Conservation (phyloP, 2,329 filamentous ascomycete genomes). For the Clarireedia monteithiana region DNA sequence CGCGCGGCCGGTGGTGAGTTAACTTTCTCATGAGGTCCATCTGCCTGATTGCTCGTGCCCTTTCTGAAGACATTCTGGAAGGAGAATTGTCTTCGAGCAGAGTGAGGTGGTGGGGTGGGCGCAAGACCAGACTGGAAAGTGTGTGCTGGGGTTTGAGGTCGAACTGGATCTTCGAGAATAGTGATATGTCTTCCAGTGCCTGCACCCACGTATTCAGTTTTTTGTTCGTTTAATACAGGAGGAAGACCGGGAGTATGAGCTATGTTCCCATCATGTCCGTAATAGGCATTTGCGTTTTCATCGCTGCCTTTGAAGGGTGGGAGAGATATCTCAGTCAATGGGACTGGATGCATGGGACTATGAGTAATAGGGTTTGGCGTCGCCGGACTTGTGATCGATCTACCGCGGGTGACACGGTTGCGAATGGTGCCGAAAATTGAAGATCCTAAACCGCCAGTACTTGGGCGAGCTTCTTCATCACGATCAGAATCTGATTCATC, state of each 20-base stretch:
- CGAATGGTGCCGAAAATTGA: conserved; percentile 51
- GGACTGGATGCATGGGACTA: conserved; percentile 53
- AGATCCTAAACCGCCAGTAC: conserved; percentile 41
- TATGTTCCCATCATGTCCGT: conserved; percentile 23
- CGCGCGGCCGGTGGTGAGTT: conserved; percentile 30
- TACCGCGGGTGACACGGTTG: conserved; percentile 31
- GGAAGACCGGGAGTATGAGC: conserved; percentile 44
- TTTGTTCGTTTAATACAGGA: conserved; percentile 29
- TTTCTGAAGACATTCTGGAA: conserved; percentile 73
- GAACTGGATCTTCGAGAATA: conserved; percentile 31
- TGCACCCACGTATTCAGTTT: conserved; percentile 43
- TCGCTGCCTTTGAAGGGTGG: conserved; percentile 37
- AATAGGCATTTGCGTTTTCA: conserved; percentile 36
- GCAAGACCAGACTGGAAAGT: conserved; percentile 27
- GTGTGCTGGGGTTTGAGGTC: conserved; percentile 13
- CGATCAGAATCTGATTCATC: conserved; percentile 53
- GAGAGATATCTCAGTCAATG: conserved; percentile 52
- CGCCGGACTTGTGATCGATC: conserved; percentile 10
- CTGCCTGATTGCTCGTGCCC: conserved; percentile 10
- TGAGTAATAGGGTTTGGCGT: conserved; percentile 32
- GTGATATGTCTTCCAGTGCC: conserved; percentile 42
- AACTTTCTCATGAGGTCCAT: conserved; percentile 19
- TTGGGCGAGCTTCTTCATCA: conserved; percentile 40
- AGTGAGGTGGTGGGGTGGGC: conserved; percentile 52
- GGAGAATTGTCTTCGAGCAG: conserved; percentile 73